phyloP scores from a whole-genome alignment of 2,329 filamentous ascomycete genomes.

The Phialemoniopsis sp. region DNA sequence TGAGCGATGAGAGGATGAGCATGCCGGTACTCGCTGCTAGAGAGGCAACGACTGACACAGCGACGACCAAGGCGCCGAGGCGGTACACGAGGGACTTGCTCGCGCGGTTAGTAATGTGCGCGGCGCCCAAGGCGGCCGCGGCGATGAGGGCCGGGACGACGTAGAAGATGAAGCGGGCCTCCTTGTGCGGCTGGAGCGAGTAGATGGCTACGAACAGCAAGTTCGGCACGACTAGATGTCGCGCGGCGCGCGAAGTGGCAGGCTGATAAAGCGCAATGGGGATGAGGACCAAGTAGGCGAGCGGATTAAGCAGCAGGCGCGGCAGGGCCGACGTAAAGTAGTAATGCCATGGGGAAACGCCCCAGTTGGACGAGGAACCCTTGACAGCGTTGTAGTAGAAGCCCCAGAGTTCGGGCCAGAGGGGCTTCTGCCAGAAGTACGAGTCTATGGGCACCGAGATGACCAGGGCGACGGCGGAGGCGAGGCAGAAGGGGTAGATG shows the following conservation, averaged over 20 bases:
- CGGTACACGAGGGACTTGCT: slow-evolving; percentile 55
- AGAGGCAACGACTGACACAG: slow-evolving; percentile 55
- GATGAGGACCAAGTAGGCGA: slow-evolving; percentile 53
- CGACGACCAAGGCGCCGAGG: slow-evolving; percentile 49
- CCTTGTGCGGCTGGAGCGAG: slow-evolving; percentile 90
- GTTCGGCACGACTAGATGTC: slow-evolving; percentile 58
- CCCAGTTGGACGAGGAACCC: slow-evolving; percentile 83
- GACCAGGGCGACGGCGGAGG: slow-evolving; percentile 61
- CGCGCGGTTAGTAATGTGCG: slow-evolving; percentile 64
- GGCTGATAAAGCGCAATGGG: slow-evolving; percentile 46
- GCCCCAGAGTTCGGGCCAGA: slow-evolving; percentile 83
- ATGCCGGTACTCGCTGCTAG: slow-evolving; percentile 60
- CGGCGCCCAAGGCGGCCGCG: slow-evolving; percentile 68
- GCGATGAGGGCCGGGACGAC: slow-evolving; percentile 76
- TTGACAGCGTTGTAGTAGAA: slow-evolving; percentile 91
- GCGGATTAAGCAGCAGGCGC: slow-evolving; percentile 77
- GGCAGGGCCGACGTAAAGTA: slow-evolving; percentile 83
- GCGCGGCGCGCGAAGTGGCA: slow-evolving; percentile 35
- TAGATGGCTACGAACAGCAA: slow-evolving; percentile 74
- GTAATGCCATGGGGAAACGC: slow-evolving; percentile 77
- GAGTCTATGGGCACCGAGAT: slow-evolving; percentile 78
- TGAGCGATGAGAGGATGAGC: slow-evolving; percentile 77
- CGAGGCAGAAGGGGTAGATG: slow-evolving; percentile 60
- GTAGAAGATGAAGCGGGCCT: slow-evolving; percentile 94
- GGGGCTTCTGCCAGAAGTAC: slow-evolving; percentile 82